Evolutionary conservation across 1,139 yeast genomes (phyloP).

Genomic region (Magnusiomyces magnusii): DNA sequence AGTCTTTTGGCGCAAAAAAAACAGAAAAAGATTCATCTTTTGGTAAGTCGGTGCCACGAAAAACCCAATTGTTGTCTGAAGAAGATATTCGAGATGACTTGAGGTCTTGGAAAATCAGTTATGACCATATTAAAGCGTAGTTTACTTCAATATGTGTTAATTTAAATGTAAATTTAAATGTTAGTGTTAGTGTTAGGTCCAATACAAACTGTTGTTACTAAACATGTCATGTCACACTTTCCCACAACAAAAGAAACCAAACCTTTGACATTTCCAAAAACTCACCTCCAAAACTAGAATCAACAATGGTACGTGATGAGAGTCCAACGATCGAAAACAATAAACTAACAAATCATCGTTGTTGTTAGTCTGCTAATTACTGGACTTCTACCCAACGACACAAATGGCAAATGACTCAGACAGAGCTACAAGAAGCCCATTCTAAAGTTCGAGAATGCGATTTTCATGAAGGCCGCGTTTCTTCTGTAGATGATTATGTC

Average conservation of each 20-base stretch:
- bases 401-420: conserved; percentile 54
- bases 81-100: conserved; percentile 16
- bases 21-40: not conserved
- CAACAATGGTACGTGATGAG: conserved; percentile 3
- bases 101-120: conserved; percentile 11
- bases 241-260: not conserved
- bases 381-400: conserved; percentile 61
- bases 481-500: conserved; percentile 23
- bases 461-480: conserved; percentile 24
- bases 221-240: not conserved
- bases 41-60: not conserved
- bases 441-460: conserved; percentile 31
- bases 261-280: not conserved
- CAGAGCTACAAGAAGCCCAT: conserved; percentile 35
- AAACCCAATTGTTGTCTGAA: conserved; percentile 8
- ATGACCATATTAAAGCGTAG: not conserved
- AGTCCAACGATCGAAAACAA: not conserved
- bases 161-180: too few relatives aligned
- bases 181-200: not conserved
- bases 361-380: conserved; percentile 45
- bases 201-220: not conserved
- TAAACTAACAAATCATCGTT: not conserved
- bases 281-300: not conserved
- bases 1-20: not conserved
- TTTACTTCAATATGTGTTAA: too few relatives aligned